These are phyloP conservation scores for Casuarina glauca DNA, from an alignment of 306 rosid species.

Conservation along the genomic window DNA sequence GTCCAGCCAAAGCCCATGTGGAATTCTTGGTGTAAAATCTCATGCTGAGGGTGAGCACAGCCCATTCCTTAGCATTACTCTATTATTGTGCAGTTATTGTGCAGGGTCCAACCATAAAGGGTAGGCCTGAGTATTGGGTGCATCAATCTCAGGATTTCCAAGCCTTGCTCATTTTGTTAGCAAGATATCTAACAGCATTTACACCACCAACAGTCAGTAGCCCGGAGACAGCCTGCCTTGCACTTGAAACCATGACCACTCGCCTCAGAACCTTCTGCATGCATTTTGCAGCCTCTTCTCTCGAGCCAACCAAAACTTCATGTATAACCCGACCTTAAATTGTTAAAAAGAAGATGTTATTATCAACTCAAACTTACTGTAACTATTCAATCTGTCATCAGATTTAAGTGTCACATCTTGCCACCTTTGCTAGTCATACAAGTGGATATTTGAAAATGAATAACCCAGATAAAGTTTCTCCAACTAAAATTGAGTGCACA, in stretches of 20 bases:
- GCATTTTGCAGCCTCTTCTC: constrained; percentile 74
- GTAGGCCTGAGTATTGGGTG: background rate
- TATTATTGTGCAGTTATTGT: background rate
- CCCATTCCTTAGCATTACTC: background rate
- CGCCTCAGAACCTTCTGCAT: constrained; percentile 63
- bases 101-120: background rate
- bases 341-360: background rate
- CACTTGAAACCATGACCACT: constrained; percentile 83
- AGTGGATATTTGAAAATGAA: background rate
- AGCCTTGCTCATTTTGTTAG: constrained; percentile 67
- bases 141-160: constrained; percentile 65
- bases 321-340: constrained; percentile 48
- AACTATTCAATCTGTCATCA: background rate
- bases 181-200: constrained; percentile 61
- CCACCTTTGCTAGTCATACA: constrained; percentile 1
- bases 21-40: background rate
- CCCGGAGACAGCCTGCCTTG: constrained; percentile 86
- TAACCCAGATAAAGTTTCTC: background rate
- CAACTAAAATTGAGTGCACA: background rate
- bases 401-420: constrained; percentile 14
- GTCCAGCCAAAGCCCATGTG: background rate
- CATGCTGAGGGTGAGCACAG: background rate
- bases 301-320: constrained; percentile 47
- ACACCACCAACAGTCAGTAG: constrained; percentile 73
- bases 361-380: background rate